Percentiles rank a stretch among this genome's conserved stretches.
These are phyloP conservation scores for Ottelia alismoides DNA, from an alignment of 106 monocot genomes.

Conservation along the genomic window DNA sequence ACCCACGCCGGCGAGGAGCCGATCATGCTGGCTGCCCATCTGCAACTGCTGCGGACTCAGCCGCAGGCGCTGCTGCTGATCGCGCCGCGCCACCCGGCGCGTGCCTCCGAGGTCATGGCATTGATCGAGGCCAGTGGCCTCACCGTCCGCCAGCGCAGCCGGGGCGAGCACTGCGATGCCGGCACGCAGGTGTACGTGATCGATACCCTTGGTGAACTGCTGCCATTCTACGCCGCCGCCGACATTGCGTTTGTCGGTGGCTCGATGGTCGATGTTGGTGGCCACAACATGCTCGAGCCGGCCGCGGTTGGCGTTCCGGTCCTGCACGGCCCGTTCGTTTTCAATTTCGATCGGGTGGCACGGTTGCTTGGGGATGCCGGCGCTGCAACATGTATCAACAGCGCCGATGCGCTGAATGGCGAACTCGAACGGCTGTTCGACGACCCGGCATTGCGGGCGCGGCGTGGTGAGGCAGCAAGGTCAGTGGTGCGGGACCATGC, in stretches of 20 bases:
- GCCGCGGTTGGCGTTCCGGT: not conserved
- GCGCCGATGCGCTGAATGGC: too few relatives aligned
- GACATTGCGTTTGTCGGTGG: not conserved
- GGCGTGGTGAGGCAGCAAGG: too few relatives aligned
- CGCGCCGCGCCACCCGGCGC: too few relatives aligned
- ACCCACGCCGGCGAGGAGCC: too few relatives aligned
- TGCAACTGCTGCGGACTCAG: too few relatives aligned
- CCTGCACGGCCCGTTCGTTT: not conserved
- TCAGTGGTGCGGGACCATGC: not conserved
- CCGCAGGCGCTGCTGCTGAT: too few relatives aligned
- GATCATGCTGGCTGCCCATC: too few relatives aligned
- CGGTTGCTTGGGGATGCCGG: not conserved
- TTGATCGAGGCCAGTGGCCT: too few relatives aligned
- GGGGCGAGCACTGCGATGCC: not conserved
- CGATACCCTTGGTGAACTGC: not conserved
- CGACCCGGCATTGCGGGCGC: too few relatives aligned
- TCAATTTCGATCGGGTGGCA: not conserved
- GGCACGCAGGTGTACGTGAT: not conserved
- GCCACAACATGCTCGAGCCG: not conserved
- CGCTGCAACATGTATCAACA: not conserved
- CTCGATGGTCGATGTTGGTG: not conserved
- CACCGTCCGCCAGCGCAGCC: not conserved
- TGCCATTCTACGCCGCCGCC: not conserved
- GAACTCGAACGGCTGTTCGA: not conserved
- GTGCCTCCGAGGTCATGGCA: too few relatives aligned